These are phyloP conservation scores for Elsinoe perseae DNA, from an alignment of 2,329 filamentous ascomycete genomes.

Conservation along the genomic window DNA sequence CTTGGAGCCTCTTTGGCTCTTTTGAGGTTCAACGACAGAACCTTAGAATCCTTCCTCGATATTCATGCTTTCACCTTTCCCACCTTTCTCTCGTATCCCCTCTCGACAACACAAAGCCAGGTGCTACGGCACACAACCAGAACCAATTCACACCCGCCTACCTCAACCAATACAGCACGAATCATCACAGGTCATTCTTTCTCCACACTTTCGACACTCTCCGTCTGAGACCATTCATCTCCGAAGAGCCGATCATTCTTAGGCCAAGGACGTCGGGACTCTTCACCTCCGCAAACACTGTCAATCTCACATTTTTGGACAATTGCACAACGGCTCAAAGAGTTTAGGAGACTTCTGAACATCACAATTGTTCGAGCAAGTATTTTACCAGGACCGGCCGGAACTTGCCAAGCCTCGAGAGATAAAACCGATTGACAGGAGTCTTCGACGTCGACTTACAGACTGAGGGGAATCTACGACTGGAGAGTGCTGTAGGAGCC, in stretches of 20 bases:
- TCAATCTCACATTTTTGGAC: too few species aligned
- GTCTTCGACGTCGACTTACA: not conserved
- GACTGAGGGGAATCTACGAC: not conserved
- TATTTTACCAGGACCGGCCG: too few species aligned
- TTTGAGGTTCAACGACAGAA: too few species aligned
- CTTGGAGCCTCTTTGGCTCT: too few species aligned
- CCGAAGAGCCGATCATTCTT: conserved; percentile 16
- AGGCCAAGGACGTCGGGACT: too few species aligned
- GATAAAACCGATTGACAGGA: not conserved
- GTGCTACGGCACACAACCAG: too few species aligned
- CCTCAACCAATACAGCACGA: not conserved
- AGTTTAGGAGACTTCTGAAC: too few species aligned
- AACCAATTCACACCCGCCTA: too few species aligned
- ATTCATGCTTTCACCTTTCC: not conserved
- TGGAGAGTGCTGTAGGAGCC: not conserved
- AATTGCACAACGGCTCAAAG: too few species aligned
- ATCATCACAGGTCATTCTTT: not conserved
- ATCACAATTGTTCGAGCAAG: too few species aligned
- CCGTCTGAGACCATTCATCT: conserved; percentile 1
- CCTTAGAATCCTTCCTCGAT: too few species aligned
- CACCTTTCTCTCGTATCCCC: not conserved
- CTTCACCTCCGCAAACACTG: too few species aligned
- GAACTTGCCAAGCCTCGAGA: not conserved
- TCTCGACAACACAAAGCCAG: not conserved
- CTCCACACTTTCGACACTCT: not conserved